These are phyloP conservation scores for Acephala macrosclerotiorum DNA, from an alignment of 2,329 filamentous ascomycete species.

Conservation along the genomic window DNA sequence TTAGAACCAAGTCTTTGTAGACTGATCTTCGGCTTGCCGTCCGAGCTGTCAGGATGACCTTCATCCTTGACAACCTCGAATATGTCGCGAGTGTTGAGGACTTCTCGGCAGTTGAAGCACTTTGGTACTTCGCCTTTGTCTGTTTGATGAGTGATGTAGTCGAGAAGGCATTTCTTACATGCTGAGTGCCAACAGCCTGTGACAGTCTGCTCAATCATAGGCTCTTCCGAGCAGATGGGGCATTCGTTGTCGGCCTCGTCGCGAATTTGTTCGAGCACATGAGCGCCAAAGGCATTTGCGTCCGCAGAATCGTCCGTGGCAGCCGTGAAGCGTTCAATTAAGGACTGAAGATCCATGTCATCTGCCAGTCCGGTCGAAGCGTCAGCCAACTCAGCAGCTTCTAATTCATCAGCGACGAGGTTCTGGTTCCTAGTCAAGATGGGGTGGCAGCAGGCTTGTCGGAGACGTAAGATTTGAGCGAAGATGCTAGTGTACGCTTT, in stretches of 20 bases:
- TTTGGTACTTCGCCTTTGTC: conserved; percentile 77
- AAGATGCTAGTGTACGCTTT: conserved; percentile 98
- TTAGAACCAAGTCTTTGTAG: conserved; percentile 66
- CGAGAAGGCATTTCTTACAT: conserved; percentile 90
- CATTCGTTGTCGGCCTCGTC: conserved; percentile 90
- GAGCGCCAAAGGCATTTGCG: conserved; percentile 79
- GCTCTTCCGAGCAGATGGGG: conserved; percentile 93
- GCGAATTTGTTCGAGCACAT: conserved; percentile 90
- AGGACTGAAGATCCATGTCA: conserved; percentile 91
- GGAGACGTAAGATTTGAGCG: conserved; percentile 89
- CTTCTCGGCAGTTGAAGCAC: conserved; percentile 90
- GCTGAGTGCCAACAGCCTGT: conserved; percentile 98
- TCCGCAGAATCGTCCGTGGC: conserved; percentile 67
- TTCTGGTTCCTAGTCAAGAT: conserved; percentile 85
- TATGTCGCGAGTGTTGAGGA: conserved; percentile 82
- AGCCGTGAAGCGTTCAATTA: conserved; percentile 85
- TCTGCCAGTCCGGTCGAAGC: conserved; percentile 83
- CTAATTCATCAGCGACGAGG: conserved; percentile 86
- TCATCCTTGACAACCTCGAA: conserved; percentile 92
- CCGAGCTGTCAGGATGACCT: conserved; percentile 56
- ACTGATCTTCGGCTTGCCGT: conserved; percentile 60
- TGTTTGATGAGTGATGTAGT: conserved; percentile 87
- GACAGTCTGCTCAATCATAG: conserved; percentile 92
- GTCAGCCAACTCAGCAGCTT: conserved; percentile 80
- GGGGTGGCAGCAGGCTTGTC: conserved; percentile 95